Evolutionary conservation across 139 green algal species (phyloP), one percentile per base, ranked within the genome.

Genomic region (Ettlia oleoabundans): DNA sequence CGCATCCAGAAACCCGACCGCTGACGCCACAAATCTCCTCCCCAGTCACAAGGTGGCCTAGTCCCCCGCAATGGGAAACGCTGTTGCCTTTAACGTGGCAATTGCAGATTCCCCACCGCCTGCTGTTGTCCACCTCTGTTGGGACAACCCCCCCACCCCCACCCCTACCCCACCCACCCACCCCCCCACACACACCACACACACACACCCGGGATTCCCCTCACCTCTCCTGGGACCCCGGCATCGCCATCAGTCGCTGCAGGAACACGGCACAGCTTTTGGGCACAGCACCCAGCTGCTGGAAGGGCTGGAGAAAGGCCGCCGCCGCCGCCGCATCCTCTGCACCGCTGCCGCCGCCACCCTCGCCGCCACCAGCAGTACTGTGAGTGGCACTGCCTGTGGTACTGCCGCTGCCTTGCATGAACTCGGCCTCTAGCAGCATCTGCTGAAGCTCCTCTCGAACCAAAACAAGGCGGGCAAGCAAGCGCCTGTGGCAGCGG

Each of bases 191-290:
- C n/a, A n/a, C 47, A 58, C 47, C 15, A 15, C 47, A 15, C 47
- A 10, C 28, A n/a, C 55, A 65, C 18, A 32, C 18, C 18, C n/a
- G 5, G 55, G 18, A 32, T 28, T 15, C 55, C 15, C 3, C 38
- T 53, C 35, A 79, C 72, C 72, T 32, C n/a, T 82, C 70, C 3
- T 35, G 22, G 2, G 32, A 32, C 4, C n/a, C 13, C 28, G n/a
- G 10, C 22, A 86, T 37, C 22, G 42, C 42, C 58, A 86, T 72
- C 21, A 86, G 63, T 18, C 80, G 62, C 28, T 86, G 79, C 42
- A 82, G 8, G 26, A 86, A 80, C 4, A 35, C 58, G 22, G 42
- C 42, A 9, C 62, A 61, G 13, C 66, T 52, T 2, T 43, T 30
- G 32, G 76, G 76, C 19, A 86, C 75, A 7, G 42, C 61, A 6